Evolutionary conservation across 2,329 filamentous ascomycete species (phyloP), one percentile per base, ranked within the genome.

Genomic region (Pseudohalonectria lignicola): DNA sequence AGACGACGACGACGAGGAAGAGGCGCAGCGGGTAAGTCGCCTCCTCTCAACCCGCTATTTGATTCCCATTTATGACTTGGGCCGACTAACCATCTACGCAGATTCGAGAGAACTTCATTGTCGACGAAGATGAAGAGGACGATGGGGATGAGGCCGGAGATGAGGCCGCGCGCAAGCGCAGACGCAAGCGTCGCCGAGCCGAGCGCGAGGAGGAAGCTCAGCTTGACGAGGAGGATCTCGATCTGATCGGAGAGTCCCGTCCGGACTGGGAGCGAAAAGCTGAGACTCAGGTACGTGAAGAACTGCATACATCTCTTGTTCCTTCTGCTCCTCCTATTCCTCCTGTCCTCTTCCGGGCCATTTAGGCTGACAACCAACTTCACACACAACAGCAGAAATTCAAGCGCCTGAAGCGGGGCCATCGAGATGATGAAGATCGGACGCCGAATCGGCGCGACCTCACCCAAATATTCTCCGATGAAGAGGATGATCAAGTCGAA

Each of bases 101-200:
- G 87, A 75, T 94, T 47, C 84, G 84, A 37, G 87, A 94, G 66
- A 90, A 88, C 19, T 98, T 96, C 63, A 95, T 98, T 47, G 86
- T 94, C 45, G 86, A 94, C 52, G 88, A 94, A 53, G 87, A 90
- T 44, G 82, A 86, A 49, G 82, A 86, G 39, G 82, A n/a, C n/a
- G n/a, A 86, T 49, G 82, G 86, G 37, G 82, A 79, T 35, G 78
- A 79, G 23, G 75, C 82, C 37, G 80, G 71, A 37, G 74, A 72
- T 48, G 74, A 76, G 26, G 63, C 63, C 20, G 66, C 52, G 45
- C 72, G 76, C 28, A 67, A 74, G 46, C 82, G 82, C 57, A 77
- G 79, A 53, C 76, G 77, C 59, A 94, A 92, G 66, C 80, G 86
- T 48, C 79, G 86, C 52, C 67, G 76, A 41, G 64, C 72, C 36